These are phyloP conservation scores for Wickerhamomyces rabaulensis DNA, from an alignment of 805 yeast genomes.

Conservation along the genomic window DNA sequence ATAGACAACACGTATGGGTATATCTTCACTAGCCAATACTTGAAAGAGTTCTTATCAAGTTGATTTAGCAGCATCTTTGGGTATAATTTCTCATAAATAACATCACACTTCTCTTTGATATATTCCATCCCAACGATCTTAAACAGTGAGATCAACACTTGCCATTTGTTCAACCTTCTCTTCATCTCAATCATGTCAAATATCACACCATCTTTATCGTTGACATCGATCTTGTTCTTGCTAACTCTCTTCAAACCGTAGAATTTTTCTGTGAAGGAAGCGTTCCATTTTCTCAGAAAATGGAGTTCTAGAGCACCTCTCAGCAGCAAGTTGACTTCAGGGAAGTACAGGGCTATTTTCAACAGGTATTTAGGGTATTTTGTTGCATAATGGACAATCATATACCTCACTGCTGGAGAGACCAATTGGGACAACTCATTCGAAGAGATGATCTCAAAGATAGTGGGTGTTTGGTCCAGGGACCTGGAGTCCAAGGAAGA, in stretches of 20 bases:
- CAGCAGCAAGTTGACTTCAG: conserved; percentile 61
- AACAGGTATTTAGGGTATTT: conserved; percentile 68
- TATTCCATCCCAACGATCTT: conserved; percentile 67
- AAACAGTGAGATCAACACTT: conserved; percentile 48
- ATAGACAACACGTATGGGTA: conserved; percentile 57
- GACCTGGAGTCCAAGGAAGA: conserved; percentile 74
- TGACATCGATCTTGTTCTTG: conserved; percentile 28
- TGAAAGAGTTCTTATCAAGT: conserved; percentile 24
- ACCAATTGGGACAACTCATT: conserved; percentile 70
- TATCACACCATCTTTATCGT: conserved; percentile 25
- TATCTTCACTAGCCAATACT: conserved; percentile 43
- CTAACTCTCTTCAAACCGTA: conserved; percentile 74
- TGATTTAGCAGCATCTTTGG: conserved; percentile 54
- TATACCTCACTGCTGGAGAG: conserved; percentile 77
- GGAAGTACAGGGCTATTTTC: conserved; percentile 60
- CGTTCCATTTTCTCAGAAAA: conserved; percentile 68
- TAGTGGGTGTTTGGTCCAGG: conserved; percentile 74
- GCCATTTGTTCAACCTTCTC: conserved; percentile 47
- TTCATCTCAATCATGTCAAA: conserved; percentile 39
- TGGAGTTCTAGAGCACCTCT: conserved; percentile 67
- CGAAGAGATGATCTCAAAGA: conserved; percentile 83
- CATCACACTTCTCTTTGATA: conserved; percentile 60
- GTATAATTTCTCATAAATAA: conserved; percentile 53
- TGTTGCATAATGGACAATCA: conserved; percentile 76
- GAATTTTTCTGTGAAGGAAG: conserved; percentile 86